Base-by-base conservation (phyloP, 192 early-diverging fungal genomes). In the Rhizoclosmatium globosum region DNA sequence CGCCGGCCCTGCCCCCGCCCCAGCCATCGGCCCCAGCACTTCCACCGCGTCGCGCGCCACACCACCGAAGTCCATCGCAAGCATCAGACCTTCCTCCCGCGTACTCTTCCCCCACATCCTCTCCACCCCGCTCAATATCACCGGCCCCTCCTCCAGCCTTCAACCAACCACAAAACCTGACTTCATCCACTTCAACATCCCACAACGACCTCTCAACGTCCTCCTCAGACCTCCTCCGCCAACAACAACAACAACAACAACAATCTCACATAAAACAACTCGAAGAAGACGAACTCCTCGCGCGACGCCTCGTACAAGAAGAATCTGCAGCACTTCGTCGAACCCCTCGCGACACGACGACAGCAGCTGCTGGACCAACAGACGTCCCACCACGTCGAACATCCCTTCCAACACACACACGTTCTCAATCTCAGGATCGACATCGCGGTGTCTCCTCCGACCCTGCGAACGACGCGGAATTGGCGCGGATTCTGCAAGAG, bases 401-500 rank as follows among this genome's bases (percentile, higher is more conserved):
- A n/a, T 56, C 53, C 19, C 53, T n/a, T 56, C 11, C 53, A 56
- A n/a, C 31, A 31, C 31, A 31, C 31, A 31, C 31, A 31, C 31
- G 31, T 31, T 31, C 31, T 31, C 31, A 31, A 31, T 31, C 31
- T 0, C 31, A 31, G 31, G 50, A 53, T 13, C 6, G 50, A 53
- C 50, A 13, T 53, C 17, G 50, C 21, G 60, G 60, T 7, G 60
- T 62, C 21, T 39, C 60, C 21, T 19, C 60, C 7, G 60, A 23
- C 19, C 31, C 19, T 47, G 46, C 7, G 21, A 17, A 9, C 21
- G 66, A 68, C 21, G 66, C 66, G 6, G 66, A 39, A n/a, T 21
- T 68, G 42, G 66, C 66, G 1, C 4, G 66, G 43, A 47, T 68
- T 68, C 44, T 68, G 66, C 66, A 68, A 41, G 66, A 68, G 66